phyloP scores from a whole-genome alignment of 805 yeast species.

The Kuraishia ogatae region DNA sequence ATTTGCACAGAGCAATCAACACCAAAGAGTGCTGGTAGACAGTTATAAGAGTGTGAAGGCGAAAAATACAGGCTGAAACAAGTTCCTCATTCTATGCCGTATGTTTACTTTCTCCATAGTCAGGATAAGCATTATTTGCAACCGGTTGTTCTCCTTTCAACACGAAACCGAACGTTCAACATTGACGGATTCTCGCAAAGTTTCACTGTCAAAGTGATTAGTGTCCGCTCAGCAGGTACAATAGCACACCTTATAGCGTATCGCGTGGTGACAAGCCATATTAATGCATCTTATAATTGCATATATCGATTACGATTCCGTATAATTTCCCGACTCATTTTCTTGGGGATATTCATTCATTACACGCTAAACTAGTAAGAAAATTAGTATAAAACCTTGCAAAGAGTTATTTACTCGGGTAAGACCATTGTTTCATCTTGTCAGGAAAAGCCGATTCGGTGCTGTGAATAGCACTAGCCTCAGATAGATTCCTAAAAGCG shows the following conservation, averaged over 20 bases:
- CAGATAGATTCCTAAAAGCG: no score
- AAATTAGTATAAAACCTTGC: neutral
- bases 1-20: conserved; percentile 36
- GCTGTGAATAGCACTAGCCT: neutral
- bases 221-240: neutral
- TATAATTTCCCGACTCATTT: neutral
- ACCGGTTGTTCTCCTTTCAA: neutral
- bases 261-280: no score
- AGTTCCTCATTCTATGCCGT: neutral
- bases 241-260: no score
- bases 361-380: neutral
- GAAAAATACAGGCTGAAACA: neutral
- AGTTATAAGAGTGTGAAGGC: conserved; percentile 18
- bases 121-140: neutral
- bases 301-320: neutral
- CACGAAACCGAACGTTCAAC: neutral
- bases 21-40: conserved; percentile 26
- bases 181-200: neutral
- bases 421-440: neutral
- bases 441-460: neutral
- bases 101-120: neutral
- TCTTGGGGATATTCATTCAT: neutral
- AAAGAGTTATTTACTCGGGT: neutral
- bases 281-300: neutral
- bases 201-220: neutral